phyloP scores from a whole-genome alignment of 805 yeast species.

The Candida insectalens region DNA sequence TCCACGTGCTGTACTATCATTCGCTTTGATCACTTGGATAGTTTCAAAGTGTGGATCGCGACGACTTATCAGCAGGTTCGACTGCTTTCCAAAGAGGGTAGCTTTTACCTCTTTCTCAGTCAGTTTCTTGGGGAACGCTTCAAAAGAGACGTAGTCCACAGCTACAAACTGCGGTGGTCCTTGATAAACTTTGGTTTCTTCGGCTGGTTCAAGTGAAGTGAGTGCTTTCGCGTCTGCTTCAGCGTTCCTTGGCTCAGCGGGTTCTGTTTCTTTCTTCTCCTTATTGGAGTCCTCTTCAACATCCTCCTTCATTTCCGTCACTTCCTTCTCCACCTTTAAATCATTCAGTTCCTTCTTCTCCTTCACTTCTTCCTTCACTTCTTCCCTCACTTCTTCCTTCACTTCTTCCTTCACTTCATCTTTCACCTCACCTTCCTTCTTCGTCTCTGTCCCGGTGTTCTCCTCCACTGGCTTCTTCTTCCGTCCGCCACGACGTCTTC shows the following conservation, averaged over 20 bases:
- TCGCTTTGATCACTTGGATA: slow-evolving; percentile 18
- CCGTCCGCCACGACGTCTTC: slow-evolving; percentile 9
- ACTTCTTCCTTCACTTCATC: slow-evolving; percentile 6
- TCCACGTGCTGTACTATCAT: slow-evolving; percentile 17
- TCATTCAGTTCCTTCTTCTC: slow-evolving; percentile 1
- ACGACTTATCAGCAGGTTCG: slow-evolving; percentile 40
- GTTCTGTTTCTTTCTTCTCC: slow-evolving; percentile 1
- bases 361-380: not conserved
- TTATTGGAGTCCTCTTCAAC: not conserved
- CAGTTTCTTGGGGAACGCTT: slow-evolving; percentile 32
- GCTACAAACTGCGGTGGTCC: slow-evolving; percentile 64
- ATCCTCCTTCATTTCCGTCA: not conserved
- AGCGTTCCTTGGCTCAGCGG: not conserved
- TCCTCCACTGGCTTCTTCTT: slow-evolving; percentile 3
- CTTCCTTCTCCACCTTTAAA: slow-evolving; percentile 1
- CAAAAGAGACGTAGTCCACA: slow-evolving; percentile 42
- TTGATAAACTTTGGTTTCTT: slow-evolving; percentile 27
- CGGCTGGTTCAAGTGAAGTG: not conserved
- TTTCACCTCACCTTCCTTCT: slow-evolving; percentile 1
- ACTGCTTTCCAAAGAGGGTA: slow-evolving; percentile 54
- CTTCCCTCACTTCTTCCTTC: not conserved
- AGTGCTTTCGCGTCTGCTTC: slow-evolving; percentile 1
- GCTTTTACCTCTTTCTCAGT: slow-evolving; percentile 23
- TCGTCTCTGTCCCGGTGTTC: slow-evolving; percentile 1
- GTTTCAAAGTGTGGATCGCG: slow-evolving; percentile 46